Evolutionary conservation across 306 rosid species (phyloP), one percentile per base, ranked within the genome.

Genomic region (Senna siamea): DNA sequence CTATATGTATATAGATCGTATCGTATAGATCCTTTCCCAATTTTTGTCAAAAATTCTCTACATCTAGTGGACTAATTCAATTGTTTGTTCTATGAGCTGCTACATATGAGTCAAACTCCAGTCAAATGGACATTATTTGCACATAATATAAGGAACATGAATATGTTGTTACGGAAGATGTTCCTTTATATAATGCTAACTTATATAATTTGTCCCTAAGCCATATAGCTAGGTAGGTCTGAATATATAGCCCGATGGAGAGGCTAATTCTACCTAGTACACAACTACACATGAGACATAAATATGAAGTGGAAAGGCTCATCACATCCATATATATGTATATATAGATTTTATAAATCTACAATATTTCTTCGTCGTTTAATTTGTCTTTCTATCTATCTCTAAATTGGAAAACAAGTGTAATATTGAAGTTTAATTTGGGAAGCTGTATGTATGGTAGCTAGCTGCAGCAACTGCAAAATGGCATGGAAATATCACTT

Each of bases 171-270:
- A 55, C 47, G 58, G 51, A 65, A 63, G 30, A 23, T 66, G 58
- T 58, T 15, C 17, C 23, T 47, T 76, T 34, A 20, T 35, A 56
- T 52, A 32, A 32, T 56, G 43, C 32, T 13, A 18, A 28, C 7
- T 48, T 5, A 32, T 37, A 37, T 37, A 37, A 37, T 37, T 75
- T 71, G 81, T 60, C 72, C 65, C 53, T 52, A 28, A 53, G 89
- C 86, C n/a, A n/a, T n/a, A 2, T 32, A 32, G 37, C 91, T 69
- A 59, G 64, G 37, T 47, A 57, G 71, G 34, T 78, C 66, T 63
- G 59, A 60, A 15, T n/a, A n/a, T n/a, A n/a, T 43, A 37, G 40
- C 5, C 40, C 34, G 53, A 23, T 32, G 19, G 62, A 74, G 73
- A 72, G 70, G 77, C 64, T 41, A 34, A 69, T 70, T 76, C 68